These are phyloP conservation scores for Lepiota venenata DNA, from an alignment of 768 basidiomycete species.

Conservation along the genomic window DNA sequence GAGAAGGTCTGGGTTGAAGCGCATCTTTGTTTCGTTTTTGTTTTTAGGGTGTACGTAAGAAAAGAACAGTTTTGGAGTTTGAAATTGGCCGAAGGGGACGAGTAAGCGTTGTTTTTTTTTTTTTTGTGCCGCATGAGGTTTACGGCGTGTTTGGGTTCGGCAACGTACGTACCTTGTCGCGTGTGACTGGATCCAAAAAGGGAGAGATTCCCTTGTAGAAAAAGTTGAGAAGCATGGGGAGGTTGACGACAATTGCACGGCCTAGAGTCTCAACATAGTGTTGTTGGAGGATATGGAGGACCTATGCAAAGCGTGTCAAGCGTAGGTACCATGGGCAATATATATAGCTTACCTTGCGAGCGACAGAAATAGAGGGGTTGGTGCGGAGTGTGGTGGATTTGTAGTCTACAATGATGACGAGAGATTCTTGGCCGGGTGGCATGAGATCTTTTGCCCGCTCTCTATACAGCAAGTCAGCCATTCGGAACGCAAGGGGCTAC, in stretches of 20 bases:
- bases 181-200: conserved; percentile 84
- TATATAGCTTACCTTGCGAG: conserved; percentile 58
- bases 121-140: no score
- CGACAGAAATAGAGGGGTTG: conserved; percentile 80
- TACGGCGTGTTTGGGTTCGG: no score
- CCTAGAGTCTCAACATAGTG: conserved; percentile 91
- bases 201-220: conserved; percentile 85
- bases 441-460: conserved; percentile 89
- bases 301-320: conserved; percentile 28
- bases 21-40: conserved; percentile 49
- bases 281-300: conserved; percentile 77
- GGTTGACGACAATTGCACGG: conserved; percentile 78
- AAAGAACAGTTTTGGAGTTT: no score
- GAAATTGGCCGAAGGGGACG: background rate
- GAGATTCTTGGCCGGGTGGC: conserved; percentile 80
- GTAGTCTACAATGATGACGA: conserved; percentile 86
- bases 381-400: conserved; percentile 76
- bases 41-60: background rate
- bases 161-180: conserved; percentile 64
- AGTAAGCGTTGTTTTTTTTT: background rate
- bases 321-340: background rate
- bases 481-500: conserved; percentile 1
- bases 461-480: conserved; percentile 30
- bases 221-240: conserved; percentile 69
- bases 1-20: conserved; percentile 80